phyloP scores from a whole-genome alignment of 225 moss, liverwort and hornwort genomes.

The Rhytidiadelphus loreus region DNA sequence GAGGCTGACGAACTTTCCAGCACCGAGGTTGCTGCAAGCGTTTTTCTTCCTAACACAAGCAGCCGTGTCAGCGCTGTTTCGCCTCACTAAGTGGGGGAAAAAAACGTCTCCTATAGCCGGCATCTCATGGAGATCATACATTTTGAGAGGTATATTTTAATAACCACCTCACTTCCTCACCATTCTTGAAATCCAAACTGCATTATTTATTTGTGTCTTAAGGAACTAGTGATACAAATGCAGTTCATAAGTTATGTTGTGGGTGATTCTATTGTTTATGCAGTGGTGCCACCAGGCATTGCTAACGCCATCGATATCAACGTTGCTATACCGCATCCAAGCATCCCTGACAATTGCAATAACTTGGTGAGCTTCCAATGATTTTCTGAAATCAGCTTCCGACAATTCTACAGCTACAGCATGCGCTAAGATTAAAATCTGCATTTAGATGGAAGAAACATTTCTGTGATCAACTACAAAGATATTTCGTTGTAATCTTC shows the following conservation, averaged over 20 bases:
- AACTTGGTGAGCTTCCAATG: constrained; percentile 14
- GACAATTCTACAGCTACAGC: background rate
- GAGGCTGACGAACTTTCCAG: constrained; percentile 24
- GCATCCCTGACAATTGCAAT: constrained; percentile 21
- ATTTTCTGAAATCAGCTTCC: background rate
- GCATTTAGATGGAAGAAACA: background rate
- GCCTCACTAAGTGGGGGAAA: constrained; percentile 27
- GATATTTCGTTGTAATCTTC: background rate
- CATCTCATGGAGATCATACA: constrained; percentile 36
- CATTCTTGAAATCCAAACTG: background rate
- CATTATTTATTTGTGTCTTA: background rate
- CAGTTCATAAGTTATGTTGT: background rate
- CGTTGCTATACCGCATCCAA: constrained; percentile 14
- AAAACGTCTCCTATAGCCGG: constrained; percentile 13
- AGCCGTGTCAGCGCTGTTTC: constrained; percentile 15
- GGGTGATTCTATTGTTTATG: background rate
- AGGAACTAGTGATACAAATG: background rate
- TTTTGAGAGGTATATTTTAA: constrained; percentile 14
- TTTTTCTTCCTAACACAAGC: constrained; percentile 35
- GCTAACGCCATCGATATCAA: constrained; percentile 37
- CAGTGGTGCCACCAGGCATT: constrained; percentile 33
- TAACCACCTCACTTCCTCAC: background rate
- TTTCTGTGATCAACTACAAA: background rate
- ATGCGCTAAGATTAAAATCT: background rate
- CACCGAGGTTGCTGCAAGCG: constrained; percentile 40